Conservation (phyloP, 176 grass and related monocot genomes). For the Oryza brachyantha region DNA sequence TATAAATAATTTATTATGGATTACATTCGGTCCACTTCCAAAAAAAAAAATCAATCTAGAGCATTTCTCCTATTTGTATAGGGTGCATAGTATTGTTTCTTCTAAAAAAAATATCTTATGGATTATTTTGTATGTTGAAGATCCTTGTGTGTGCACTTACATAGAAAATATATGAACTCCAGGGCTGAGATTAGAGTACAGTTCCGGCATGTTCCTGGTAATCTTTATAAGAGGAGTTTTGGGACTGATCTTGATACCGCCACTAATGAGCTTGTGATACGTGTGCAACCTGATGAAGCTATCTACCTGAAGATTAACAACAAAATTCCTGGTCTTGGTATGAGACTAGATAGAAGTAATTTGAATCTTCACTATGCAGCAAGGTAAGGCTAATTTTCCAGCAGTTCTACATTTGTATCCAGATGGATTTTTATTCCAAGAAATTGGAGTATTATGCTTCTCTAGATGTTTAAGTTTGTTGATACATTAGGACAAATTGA, state of each 20-base stretch:
- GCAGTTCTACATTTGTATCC: constrained; percentile 7
- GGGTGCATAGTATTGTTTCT: background rate
- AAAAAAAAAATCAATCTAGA: too few relatives aligned
- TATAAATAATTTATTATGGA: background rate
- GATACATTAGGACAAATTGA: background rate
- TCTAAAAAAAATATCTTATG: background rate
- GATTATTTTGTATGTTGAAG: background rate
- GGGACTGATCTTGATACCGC: constrained; percentile 85
- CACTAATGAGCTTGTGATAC: constrained; percentile 93
- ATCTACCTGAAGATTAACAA: constrained; percentile 98
- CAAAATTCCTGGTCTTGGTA: constrained; percentile 88
- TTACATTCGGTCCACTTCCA: too few relatives aligned
- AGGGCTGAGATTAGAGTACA: constrained; percentile 94
- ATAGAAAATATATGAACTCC: constrained; percentile 28
- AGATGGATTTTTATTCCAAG: background rate
- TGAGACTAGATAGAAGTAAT: constrained; percentile 90
- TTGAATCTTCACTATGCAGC: constrained; percentile 95
- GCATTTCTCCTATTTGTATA: background rate
- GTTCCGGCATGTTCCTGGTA: constrained; percentile 92
- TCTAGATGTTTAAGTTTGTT: background rate
- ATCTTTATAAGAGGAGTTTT: constrained; percentile 82
- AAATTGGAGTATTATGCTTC: background rate
- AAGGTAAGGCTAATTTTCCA: constrained; percentile 51
- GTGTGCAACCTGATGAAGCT: constrained; percentile 89
- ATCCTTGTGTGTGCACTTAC: background rate